phyloP scores from a whole-genome alignment of 2,329 filamentous ascomycete species.

The Macrophomina tecta region DNA sequence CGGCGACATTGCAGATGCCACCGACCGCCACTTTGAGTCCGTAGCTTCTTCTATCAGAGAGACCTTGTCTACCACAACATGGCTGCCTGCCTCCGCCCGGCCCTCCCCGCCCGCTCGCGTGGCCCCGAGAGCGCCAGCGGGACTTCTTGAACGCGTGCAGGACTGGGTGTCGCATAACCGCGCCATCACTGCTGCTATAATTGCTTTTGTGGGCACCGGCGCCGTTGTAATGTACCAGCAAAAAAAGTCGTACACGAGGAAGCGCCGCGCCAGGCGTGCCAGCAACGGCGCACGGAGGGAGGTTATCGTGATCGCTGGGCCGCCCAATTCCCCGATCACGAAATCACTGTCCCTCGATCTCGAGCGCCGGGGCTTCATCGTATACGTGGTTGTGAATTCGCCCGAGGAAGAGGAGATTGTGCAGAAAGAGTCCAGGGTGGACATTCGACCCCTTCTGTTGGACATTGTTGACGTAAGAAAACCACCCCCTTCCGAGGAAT shows the following conservation, averaged over 20 bases:
- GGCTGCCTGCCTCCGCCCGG: slow-evolving; percentile 74
- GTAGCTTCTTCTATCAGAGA: slow-evolving; percentile 75
- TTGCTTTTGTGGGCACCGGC: slow-evolving; percentile 73
- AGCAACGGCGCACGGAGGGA: slow-evolving; percentile 85
- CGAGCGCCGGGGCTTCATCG: slow-evolving; percentile 89
- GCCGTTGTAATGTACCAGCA: slow-evolving; percentile 64
- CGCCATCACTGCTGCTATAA: slow-evolving; percentile 71
- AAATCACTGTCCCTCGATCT: slow-evolving; percentile 83
- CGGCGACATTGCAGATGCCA: slow-evolving; percentile 74
- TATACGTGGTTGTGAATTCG: slow-evolving; percentile 88
- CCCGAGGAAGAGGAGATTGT: slow-evolving; percentile 83
- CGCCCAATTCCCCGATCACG: slow-evolving; percentile 81
- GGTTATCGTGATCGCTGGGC: slow-evolving; percentile 88
- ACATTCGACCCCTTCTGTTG: slow-evolving; percentile 81
- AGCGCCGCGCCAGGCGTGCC: slow-evolving; percentile 78
- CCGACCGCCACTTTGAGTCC: slow-evolving; percentile 81
- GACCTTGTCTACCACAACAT: slow-evolving; percentile 68
- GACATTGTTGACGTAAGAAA: slow-evolving; percentile 77
- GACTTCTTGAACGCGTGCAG: slow-evolving; percentile 64
- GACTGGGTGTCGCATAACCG: slow-evolving; percentile 77
- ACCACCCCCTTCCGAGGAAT: slow-evolving; percentile 14
- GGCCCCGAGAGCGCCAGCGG: slow-evolving; percentile 41
- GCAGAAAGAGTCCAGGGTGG: slow-evolving; percentile 74
- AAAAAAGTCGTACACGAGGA: slow-evolving; percentile 64
- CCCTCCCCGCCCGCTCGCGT: slow-evolving; percentile 58